Evolutionary conservation across 495 filamentous ascomycete species (phyloP).

Genomic region (Lasiosphaeria hispida): DNA sequence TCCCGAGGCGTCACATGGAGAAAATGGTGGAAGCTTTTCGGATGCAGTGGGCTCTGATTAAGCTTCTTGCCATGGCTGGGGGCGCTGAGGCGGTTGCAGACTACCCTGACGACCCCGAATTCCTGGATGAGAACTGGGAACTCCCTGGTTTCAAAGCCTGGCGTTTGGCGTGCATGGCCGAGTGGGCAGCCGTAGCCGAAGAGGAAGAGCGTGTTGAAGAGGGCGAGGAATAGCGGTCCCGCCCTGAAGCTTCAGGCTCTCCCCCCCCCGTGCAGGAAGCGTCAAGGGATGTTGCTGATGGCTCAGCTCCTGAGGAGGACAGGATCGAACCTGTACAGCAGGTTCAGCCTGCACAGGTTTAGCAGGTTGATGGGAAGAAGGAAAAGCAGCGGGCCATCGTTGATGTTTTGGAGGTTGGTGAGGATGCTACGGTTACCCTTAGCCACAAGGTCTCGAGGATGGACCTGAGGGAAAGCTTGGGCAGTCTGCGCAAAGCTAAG

Average conservation of each 20-base stretch:
- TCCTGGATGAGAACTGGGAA: conserved; percentile 12
- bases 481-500: conserved; percentile 9
- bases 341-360: conserved; percentile 6
- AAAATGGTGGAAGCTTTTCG: conserved; percentile 3
- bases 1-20: not conserved
- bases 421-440: conserved; percentile 9
- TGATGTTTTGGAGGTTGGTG: conserved; percentile 7
- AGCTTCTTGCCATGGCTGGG: conserved; percentile 13
- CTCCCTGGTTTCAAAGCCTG: conserved; percentile 6
- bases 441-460: conserved; percentile 7
- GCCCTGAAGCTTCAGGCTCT: conserved; percentile 9
- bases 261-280: conserved; percentile 5
- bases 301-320: conserved; percentile 8
- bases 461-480: conserved; percentile 5
- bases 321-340: conserved; percentile 9
- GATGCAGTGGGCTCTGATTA: conserved; percentile 2
- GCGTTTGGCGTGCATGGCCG: conserved; percentile 4
- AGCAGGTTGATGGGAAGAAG: conserved; percentile 8
- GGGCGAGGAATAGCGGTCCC: conserved; percentile 9
- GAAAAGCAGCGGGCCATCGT: conserved; percentile 8
- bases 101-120: conserved; percentile 9
- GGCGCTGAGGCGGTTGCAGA: conserved; percentile 10
- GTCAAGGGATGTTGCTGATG: conserved; percentile 9
- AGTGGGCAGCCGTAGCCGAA: not conserved
- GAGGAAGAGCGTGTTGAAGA: too few species aligned